A percentile compares a stretch with the other conserved stretches of the same genome.
Conservation (phyloP, 768 basidiomycete species). For the Candolleomyces eurysporus region DNA sequence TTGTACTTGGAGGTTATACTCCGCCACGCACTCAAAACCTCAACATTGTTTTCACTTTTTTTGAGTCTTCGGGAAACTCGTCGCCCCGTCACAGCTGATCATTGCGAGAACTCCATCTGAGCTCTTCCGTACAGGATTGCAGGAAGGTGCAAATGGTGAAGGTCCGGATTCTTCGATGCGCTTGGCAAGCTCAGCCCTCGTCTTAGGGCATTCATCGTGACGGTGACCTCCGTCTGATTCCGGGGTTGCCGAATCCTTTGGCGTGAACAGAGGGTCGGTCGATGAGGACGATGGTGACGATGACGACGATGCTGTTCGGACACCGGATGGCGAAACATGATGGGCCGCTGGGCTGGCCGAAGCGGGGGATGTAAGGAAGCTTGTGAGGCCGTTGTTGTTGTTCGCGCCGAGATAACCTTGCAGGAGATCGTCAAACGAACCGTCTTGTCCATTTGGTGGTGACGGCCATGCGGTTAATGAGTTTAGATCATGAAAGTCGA, state of each 20-base stretch:
- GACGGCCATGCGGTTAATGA: constrained; percentile 44
- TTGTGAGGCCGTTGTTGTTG: constrained; percentile 22
- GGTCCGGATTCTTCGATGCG: constrained; percentile 53
- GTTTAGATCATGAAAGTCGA: constrained; percentile 44
- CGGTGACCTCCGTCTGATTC: constrained; percentile 14
- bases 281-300: constrained; percentile 39
- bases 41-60: constrained; percentile 73
- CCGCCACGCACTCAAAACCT: constrained; percentile 78
- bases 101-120: constrained; percentile 47
- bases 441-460: constrained; percentile 29
- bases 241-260: constrained; percentile 27
- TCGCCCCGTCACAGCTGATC: constrained; percentile 65
- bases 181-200: constrained; percentile 34
- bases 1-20: constrained; percentile 74
- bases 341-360: constrained; percentile 61
- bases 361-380: constrained; percentile 28
- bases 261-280: constrained; percentile 35
- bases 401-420: constrained; percentile 31
- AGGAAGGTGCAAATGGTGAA: constrained; percentile 52
- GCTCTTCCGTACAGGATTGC: constrained; percentile 36
- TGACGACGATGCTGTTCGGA: constrained; percentile 31
- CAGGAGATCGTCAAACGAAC: constrained; percentile 48
- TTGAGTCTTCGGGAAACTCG: constrained; percentile 58
- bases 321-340: constrained; percentile 21
- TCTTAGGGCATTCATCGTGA: constrained; percentile 17